A percentile compares a stretch with the other conserved stretches of the same genome.
These are phyloP conservation scores for Hsuehochloa calcarea DNA, from an alignment of 176 grass and related monocot genomes.

Conservation along the genomic window DNA sequence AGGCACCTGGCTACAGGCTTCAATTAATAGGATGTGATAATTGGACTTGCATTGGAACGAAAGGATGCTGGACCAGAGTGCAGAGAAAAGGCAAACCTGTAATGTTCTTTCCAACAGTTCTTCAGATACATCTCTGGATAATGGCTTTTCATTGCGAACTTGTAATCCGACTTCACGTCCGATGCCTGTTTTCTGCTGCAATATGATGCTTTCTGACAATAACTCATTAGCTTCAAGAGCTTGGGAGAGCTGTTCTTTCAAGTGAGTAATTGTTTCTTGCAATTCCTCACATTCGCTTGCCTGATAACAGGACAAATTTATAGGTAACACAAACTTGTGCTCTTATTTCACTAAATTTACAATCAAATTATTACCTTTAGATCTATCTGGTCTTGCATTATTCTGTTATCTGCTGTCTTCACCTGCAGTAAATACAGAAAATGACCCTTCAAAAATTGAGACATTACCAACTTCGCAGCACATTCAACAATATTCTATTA, in stretches of 20 bases:
- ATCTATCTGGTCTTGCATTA: constrained; percentile 67
- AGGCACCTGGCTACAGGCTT: neutral
- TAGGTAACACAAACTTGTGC: constrained; percentile 2
- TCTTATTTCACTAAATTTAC: constrained; percentile 16
- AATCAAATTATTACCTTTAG: constrained; percentile 51
- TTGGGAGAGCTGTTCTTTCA: constrained; percentile 62
- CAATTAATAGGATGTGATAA: neutral
- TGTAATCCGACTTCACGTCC: constrained; percentile 25
- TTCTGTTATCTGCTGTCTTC: constrained; percentile 78
- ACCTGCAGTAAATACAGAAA: constrained; percentile 50
- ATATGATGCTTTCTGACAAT: constrained; percentile 31
- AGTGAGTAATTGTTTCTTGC: constrained; percentile 48
- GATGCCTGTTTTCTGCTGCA: constrained; percentile 19
- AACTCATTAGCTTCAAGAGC: constrained; percentile 47
- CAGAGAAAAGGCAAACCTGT: constrained; percentile 50
- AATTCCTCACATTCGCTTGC: constrained; percentile 53
- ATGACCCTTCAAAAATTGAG: neutral
- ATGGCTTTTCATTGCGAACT: constrained; percentile 26
- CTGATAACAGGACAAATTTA: constrained; percentile 40
- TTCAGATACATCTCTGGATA: constrained; percentile 29
- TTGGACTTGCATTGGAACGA: neutral
- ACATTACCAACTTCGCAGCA: neutral
- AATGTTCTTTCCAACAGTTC: constrained; percentile 33
- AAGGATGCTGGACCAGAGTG: constrained; percentile 1
- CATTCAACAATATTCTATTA: neutral